Conservation (phyloP, 352 stramenopile species). For the Phytopythium helicoides region DNA sequence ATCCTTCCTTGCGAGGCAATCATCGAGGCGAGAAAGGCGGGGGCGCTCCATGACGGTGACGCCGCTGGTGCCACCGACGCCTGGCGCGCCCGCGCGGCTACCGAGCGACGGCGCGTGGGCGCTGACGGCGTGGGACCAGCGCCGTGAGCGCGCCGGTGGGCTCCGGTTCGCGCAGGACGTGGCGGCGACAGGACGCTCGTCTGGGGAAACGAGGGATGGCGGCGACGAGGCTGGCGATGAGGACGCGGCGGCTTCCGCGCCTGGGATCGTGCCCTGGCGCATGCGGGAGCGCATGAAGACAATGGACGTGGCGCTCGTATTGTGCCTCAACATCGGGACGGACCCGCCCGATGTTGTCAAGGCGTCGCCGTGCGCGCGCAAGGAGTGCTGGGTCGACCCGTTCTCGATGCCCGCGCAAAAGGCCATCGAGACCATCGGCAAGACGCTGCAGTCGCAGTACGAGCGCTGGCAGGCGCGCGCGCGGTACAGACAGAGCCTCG, state of each 20-base stretch:
- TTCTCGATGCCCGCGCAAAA: slow-evolving; percentile 93
- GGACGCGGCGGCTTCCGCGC: slow-evolving; percentile 14
- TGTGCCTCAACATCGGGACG: slow-evolving; percentile 98
- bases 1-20: background rate
- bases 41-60: background rate
- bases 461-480: slow-evolving; percentile 94
- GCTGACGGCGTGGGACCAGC: slow-evolving; percentile 6
- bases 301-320: slow-evolving; percentile 94
- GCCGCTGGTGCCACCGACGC: background rate
- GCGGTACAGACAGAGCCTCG: slow-evolving; percentile 93
- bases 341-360: slow-evolving; percentile 98
- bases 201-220: slow-evolving; percentile 7
- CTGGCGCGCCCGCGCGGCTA: slow-evolving; percentile 1
- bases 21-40: background rate
- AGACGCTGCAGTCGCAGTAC: slow-evolving; percentile 94
- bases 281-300: slow-evolving; percentile 90
- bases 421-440: slow-evolving; percentile 96
- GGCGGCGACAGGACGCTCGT: slow-evolving; percentile 12
- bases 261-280: slow-evolving; percentile 75
- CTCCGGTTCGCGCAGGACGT: slow-evolving; percentile 62
- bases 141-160: slow-evolving; percentile 36
- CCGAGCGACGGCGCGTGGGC: slow-evolving; percentile 6
- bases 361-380: slow-evolving; percentile 93
- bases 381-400: slow-evolving; percentile 99
- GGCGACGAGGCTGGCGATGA: slow-evolving; percentile 7